Evolutionary conservation across 2,329 filamentous ascomycete species (phyloP).

Genomic region (Berkeleyomyces basicola): DNA sequence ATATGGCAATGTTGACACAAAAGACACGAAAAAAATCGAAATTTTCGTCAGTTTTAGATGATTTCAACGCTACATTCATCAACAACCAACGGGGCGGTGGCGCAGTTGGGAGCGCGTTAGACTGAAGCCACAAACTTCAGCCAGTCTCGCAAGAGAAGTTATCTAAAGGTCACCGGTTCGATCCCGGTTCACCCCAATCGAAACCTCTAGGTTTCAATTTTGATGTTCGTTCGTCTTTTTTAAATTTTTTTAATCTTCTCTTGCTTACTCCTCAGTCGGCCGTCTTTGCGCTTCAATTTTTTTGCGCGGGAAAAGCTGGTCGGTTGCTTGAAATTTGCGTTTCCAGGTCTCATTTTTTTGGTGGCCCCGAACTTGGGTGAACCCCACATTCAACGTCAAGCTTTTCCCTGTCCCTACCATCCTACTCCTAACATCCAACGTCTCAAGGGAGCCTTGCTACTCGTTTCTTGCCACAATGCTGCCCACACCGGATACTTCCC

Average conservation of each 20-base stretch:
- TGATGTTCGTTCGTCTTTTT: neutral
- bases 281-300: neutral
- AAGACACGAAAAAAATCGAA: too few relatives aligned
- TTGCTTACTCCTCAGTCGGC: neutral
- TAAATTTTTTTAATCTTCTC: neutral
- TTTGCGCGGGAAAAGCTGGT: too few relatives aligned
- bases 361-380: neutral
- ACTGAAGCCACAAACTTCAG: slow-evolving; percentile 13
- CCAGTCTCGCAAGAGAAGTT: slow-evolving; percentile 4
- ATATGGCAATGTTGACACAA: too few relatives aligned
- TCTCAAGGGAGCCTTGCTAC: neutral
- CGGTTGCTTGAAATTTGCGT: too few relatives aligned
- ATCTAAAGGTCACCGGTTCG: slow-evolving; percentile 14
- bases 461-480: slow-evolving; percentile 42
- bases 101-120: slow-evolving; percentile 14
- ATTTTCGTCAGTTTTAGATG: neutral
- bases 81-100: slow-evolving; percentile 6
- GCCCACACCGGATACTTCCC: slow-evolving; percentile 81
- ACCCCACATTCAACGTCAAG: slow-evolving; percentile 5
- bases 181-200: slow-evolving; percentile 13
- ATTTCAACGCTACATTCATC: neutral
- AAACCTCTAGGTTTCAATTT: neutral
- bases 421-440: neutral
- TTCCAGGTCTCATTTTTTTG: too few relatives aligned
- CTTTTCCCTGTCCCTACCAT: neutral